These are phyloP conservation scores for Lactifluus hygrophoroides DNA, from an alignment of 768 basidiomycete species.

Conservation along the genomic window DNA sequence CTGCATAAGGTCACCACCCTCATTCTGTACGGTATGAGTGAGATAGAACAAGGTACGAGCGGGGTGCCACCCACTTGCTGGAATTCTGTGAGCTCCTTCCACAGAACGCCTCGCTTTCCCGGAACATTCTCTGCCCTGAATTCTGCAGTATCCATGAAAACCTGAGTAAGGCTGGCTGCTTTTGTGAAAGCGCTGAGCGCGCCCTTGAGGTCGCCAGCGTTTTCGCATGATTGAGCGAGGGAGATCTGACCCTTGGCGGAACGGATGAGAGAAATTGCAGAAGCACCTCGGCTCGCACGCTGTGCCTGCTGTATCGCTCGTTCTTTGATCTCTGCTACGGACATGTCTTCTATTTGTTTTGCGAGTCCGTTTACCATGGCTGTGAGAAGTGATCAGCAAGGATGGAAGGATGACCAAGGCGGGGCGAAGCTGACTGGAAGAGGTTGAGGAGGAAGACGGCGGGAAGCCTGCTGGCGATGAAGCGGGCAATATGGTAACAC, in stretches of 20 bases:
- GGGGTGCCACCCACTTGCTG: slow-evolving; percentile 42
- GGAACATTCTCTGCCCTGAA: slow-evolving; percentile 41
- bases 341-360: slow-evolving; percentile 24
- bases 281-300: slow-evolving; percentile 48
- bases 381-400: slow-evolving; percentile 15
- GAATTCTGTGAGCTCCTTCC: slow-evolving; percentile 58
- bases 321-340: slow-evolving; percentile 42
- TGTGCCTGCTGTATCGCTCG: slow-evolving; percentile 39
- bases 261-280: slow-evolving; percentile 52
- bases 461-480: slow-evolving; percentile 27
- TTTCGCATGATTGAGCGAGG: slow-evolving; percentile 44
- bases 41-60: not conserved
- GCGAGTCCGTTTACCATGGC: slow-evolving; percentile 21
- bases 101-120: slow-evolving; percentile 45
- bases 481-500: slow-evolving; percentile 34
- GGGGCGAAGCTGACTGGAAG: slow-evolving; percentile 22
- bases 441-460: slow-evolving; percentile 24
- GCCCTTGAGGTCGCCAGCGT: slow-evolving; percentile 48
- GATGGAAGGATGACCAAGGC: slow-evolving; percentile 22
- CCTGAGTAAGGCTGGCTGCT: slow-evolving; percentile 49
- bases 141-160: slow-evolving; percentile 53
- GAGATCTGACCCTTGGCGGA: slow-evolving; percentile 50
- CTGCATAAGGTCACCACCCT: slow-evolving; percentile 31
- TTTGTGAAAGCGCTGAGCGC: slow-evolving; percentile 54
- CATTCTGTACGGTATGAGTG: slow-evolving; percentile 25